Conservation (phyloP, 2,329 filamentous ascomycete genomes). For the Dryadomyces sulphureus region DNA sequence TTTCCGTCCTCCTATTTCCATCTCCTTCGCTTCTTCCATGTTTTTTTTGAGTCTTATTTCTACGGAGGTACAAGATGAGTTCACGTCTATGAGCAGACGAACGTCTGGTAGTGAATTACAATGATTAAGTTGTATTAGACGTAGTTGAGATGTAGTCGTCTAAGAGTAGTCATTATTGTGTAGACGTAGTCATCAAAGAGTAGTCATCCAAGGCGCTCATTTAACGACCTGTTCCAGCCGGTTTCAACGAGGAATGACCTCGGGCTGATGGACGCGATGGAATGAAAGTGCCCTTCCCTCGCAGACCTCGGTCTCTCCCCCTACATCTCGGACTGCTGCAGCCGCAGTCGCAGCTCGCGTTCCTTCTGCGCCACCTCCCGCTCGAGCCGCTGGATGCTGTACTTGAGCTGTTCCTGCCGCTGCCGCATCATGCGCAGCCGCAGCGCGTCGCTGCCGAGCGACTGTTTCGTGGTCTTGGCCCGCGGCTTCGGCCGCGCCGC, state of each 20-base stretch:
- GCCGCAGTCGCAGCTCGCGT: conserved; percentile 37
- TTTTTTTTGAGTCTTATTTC: conserved; percentile 10
- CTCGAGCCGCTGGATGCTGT: conserved; percentile 74
- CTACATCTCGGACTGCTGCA: conserved; percentile 13
- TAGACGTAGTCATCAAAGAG: too few relatives aligned
- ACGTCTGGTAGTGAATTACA: conserved; percentile 7
- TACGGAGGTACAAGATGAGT: conserved; percentile 10
- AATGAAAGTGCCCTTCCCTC: background rate
- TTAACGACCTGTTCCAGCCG: too few relatives aligned
- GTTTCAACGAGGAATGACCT: too few relatives aligned
- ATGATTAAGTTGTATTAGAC: too few relatives aligned
- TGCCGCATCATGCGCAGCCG: conserved; percentile 50
- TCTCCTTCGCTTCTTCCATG: background rate
- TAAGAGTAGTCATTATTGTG: too few relatives aligned
- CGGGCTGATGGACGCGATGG: too few relatives aligned
- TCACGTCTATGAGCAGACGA: conserved; percentile 11
- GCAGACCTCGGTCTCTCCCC: background rate
- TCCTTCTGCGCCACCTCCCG: conserved; percentile 70
- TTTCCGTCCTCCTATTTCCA: conserved; percentile 15
- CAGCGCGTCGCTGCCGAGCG: conserved; percentile 24
- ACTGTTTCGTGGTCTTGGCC: background rate
- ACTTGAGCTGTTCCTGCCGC: conserved; percentile 73
- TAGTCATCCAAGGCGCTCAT: too few relatives aligned
- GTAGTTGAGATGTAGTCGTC: too few relatives aligned
- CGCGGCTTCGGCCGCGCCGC: background rate